Evolutionary conservation across 441 rosid species (phyloP).

Genomic region (Bruguiera hainesii): DNA sequence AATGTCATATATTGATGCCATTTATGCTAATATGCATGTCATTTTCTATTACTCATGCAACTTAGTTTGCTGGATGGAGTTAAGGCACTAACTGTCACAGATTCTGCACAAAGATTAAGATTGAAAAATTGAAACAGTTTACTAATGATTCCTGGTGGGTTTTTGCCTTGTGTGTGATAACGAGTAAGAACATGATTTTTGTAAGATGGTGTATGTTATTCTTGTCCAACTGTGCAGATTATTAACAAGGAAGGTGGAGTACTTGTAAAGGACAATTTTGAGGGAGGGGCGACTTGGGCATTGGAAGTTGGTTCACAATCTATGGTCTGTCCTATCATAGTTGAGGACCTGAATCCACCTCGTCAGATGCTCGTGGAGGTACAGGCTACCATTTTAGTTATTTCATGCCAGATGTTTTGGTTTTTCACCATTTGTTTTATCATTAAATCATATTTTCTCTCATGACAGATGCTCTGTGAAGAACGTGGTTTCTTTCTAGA

Average conservation of each 20-base stretch:
- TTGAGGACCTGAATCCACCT: slow-evolving; percentile 84
- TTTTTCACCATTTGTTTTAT: slow-evolving; percentile 5
- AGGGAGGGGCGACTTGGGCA: slow-evolving; percentile 97
- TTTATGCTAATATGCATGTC: not conserved
- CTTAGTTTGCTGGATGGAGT: too few relatives aligned
- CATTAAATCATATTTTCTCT: slow-evolving; percentile 7
- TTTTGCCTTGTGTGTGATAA: not conserved
- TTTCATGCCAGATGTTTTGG: not conserved
- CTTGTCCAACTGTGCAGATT: slow-evolving; percentile 40
- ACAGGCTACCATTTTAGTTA: slow-evolving; percentile 11
- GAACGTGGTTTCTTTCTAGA: slow-evolving; percentile 89
- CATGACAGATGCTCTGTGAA: slow-evolving; percentile 81
- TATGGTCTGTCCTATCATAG: slow-evolving; percentile 84
- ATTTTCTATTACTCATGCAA: not conserved
- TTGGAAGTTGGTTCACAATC: slow-evolving; percentile 90
- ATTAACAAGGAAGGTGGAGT: slow-evolving; percentile 51
- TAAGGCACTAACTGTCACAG: too few relatives aligned
- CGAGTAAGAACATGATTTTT: not conserved
- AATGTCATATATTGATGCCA: not conserved
- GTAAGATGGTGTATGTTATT: not conserved
- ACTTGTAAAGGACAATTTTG: slow-evolving; percentile 52
- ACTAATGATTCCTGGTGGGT: not conserved
- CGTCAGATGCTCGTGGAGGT: slow-evolving; percentile 96
- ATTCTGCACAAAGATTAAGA: not conserved
- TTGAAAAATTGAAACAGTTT: not conserved